Base-by-base conservation (phyloP, 768 basidiomycete species). In the Cystobasidium onofrii region DNA sequence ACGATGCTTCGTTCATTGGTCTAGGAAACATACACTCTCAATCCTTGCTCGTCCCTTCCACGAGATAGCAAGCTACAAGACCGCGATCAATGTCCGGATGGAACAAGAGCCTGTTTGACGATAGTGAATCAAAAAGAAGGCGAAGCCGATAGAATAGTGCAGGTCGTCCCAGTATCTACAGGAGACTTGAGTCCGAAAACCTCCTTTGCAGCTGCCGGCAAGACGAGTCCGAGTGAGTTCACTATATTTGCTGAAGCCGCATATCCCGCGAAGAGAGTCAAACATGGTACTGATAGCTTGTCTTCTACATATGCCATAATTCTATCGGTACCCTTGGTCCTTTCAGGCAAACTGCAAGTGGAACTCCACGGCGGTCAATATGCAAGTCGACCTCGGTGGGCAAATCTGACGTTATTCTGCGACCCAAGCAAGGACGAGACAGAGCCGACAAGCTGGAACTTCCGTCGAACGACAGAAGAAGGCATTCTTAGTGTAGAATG, bases 151-250 rank as follows among this genome's bases (percentile, higher is more conserved):
- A 85, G 90, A 64, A 81, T 93, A 77, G 83, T 87, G 31, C 83
- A 86, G 34, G 89, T 91, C n/a, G 86, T 93, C 69, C 87, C 90
- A n/a, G 78, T 92, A 34, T 89, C 87, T 10, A 83, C 72, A 0
- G 76, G 76, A 17, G 33, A 75, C 9, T 60, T 76, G 84, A 75
- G 80, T 80, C 0, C 77, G 80, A 13, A 74, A 69, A 43, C 46
- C 1, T 36, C 79, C 81, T 31, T 34, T 12, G n/a, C 36, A 27
- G 12, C 44, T 1, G 67, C 69, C 2, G 55, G 36, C n/a, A 63
- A 73, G 1, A 7, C 6, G 2, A 70, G 29, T 15, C 64, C 54
- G 9, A 55, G 74, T 75, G 46, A n/a, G 74, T 64, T 12, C 20
- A 9, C 15, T 41, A 39, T 33, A 44, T 1, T n/a, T 41, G 29